A percentile compares a stretch with the other conserved stretches of the same genome.
Conservation (phyloP, 2,329 filamentous ascomycete genomes). For the Nigrospora oryzae region DNA sequence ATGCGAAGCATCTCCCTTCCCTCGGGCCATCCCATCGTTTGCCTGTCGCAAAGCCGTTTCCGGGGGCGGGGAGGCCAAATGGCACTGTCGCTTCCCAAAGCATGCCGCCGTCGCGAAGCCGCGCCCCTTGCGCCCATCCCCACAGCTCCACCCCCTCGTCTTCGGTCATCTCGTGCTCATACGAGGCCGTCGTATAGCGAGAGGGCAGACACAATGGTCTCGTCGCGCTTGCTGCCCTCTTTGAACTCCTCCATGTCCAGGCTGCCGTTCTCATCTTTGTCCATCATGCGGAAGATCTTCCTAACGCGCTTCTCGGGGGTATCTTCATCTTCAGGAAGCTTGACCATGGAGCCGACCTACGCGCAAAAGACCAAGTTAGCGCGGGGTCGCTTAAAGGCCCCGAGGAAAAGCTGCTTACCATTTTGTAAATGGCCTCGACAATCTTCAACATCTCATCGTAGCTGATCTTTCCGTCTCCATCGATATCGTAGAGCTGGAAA, state of each 20-base stretch:
- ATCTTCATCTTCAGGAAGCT: slow-evolving; percentile 96
- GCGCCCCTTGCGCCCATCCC: background rate
- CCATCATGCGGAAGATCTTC: slow-evolving; percentile 99
- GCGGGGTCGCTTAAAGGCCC: too few relatives aligned
- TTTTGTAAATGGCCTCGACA: slow-evolving; percentile 99
- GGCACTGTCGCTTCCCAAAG: too few relatives aligned
- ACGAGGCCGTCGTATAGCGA: slow-evolving; percentile 95
- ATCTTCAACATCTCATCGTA: slow-evolving; percentile 99
- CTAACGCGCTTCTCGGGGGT: slow-evolving; percentile 95
- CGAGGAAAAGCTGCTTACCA: slow-evolving; percentile 49
- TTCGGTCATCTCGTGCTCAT: slow-evolving; percentile 26
- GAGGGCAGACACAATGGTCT: slow-evolving; percentile 95
- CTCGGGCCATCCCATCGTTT: too few relatives aligned
- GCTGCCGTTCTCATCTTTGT: slow-evolving; percentile 98
- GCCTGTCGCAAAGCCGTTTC: too few relatives aligned
- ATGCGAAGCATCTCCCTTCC: too few relatives aligned
- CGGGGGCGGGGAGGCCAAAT: too few relatives aligned
- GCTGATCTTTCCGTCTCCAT: slow-evolving; percentile 96
- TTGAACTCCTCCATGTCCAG: slow-evolving; percentile 98
- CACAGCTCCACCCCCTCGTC: background rate
- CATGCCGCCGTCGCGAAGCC: background rate
- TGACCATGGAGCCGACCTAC: slow-evolving; percentile 97
- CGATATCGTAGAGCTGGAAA: slow-evolving; percentile 98
- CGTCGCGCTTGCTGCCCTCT: slow-evolving; percentile 96
- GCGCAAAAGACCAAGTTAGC: background rate